Evolutionary conservation across 164 flowering plant genomes (phyloP), one percentile per base, ranked within the genome.

Genomic region (Annona cherimola): DNA sequence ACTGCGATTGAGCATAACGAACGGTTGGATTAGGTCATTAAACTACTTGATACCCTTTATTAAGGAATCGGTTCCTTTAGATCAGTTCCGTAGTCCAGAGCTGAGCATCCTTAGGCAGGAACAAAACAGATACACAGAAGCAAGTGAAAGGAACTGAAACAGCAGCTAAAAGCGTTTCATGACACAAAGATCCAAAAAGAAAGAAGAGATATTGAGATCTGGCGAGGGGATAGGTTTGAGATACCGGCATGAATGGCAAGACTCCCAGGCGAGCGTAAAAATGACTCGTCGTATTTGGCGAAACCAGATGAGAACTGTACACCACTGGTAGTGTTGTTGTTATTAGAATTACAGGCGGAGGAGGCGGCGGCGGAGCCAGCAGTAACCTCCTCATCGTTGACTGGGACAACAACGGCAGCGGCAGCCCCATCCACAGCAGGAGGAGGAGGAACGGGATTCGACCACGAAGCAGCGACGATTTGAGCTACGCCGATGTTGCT

Each of bases 401-500:
- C 57, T 4, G 71, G 20, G 3, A 26, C 73, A 6, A 39, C 74
- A 69, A 74, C 73, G 3, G 14, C 73, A 6, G 46, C 74, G 70
- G 72, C 73, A 61, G 75, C 78, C 16, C 67, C 73, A 46, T 62
- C 67, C 20, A 81, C 78, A 11, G 81, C 80, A 57, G 82, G 82
- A 69, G 79, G 76, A 63, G 84, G 81, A 0, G 81, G 70, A 26
- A 26, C 35, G 79, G 82, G 77, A 79, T 85, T 82, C n/a, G 95
- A 79, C 96, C 98, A 94, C 60, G 93, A 84, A 63, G 98, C 96
- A 42, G 98, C 96, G 3, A 89, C 97, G 50, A 94, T 76, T 69
- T 92, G 98, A 35, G 97, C 97, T 18, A 94, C 97, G 60, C 99
- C 97, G 75, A 94, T 94, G 80, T 94, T 94, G 89, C 99, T 87